phyloP scores from a whole-genome alignment of 768 basidiomycete genomes.

The Boletus fagicola region DNA sequence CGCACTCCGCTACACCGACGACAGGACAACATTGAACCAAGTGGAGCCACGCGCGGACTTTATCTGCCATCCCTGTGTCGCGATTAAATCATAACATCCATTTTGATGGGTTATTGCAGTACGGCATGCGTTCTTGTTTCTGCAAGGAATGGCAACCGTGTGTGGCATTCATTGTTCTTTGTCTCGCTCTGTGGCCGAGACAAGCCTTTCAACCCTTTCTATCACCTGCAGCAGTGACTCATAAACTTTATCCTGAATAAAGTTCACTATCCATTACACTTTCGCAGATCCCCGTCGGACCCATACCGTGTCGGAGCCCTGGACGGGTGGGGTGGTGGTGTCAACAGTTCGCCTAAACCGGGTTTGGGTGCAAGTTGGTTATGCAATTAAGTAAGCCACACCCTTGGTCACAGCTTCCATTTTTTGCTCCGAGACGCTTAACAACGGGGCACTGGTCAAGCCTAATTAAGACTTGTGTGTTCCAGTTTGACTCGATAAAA shows the following conservation, averaged over 20 bases:
- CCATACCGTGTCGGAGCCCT: constrained; percentile 19
- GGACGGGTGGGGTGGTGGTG: constrained; percentile 13
- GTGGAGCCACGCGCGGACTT: constrained; percentile 15
- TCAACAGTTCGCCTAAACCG: constrained; percentile 18
- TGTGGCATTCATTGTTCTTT: constrained; percentile 5
- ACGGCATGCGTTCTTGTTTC: constrained; percentile 14
- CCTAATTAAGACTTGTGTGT: constrained; percentile 12
- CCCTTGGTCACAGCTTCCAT: constrained; percentile 26
- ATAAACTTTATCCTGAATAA: constrained; percentile 12
- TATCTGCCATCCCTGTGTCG: not conserved
- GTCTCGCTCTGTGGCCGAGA: constrained; percentile 14
- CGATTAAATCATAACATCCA: constrained; percentile 7
- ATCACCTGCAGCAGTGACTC: constrained; percentile 5
- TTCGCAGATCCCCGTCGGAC: constrained; percentile 20
- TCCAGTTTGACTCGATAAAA: constrained; percentile 9
- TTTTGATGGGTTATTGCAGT: constrained; percentile 6
- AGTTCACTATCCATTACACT: constrained; percentile 2
- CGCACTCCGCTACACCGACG: not conserved
- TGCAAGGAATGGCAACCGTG: not conserved
- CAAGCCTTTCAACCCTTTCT: not conserved
- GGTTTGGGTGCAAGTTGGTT: constrained; percentile 4
- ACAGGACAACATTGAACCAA: not conserved
- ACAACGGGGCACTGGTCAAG: constrained; percentile 12
- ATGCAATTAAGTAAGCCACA: constrained; percentile 25
- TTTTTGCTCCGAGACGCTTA: constrained; percentile 28